These are phyloP conservation scores for Leccinum subgranulosum DNA, from an alignment of 768 basidiomycete species.

Conservation along the genomic window DNA sequence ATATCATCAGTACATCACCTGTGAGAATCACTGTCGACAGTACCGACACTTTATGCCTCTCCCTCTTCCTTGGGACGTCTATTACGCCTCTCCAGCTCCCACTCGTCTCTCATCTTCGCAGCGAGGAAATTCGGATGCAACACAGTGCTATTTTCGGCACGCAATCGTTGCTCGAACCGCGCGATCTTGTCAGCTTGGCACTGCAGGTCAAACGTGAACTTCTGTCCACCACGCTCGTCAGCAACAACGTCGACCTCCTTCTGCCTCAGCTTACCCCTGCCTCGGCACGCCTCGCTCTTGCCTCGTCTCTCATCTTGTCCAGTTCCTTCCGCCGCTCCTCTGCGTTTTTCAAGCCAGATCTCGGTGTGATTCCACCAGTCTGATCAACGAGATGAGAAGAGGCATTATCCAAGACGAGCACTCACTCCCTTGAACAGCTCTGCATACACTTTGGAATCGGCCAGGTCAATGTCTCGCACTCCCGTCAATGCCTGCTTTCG, in stretches of 20 bases:
- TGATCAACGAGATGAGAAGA: constrained; percentile 15
- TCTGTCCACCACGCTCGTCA: constrained; percentile 33
- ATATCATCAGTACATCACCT: constrained; percentile 18
- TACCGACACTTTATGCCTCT: constrained; percentile 33
- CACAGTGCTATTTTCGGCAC: constrained; percentile 47
- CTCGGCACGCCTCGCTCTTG: constrained; percentile 49
- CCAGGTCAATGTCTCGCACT: constrained; percentile 59
- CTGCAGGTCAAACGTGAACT: constrained; percentile 53
- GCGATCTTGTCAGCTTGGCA: constrained; percentile 58
- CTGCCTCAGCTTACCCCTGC: constrained; percentile 47
- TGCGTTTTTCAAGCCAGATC: constrained; percentile 49
- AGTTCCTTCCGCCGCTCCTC: constrained; percentile 69
- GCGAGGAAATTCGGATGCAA: constrained; percentile 61
- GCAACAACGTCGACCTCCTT: background rate
- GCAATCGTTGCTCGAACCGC: constrained; percentile 58
- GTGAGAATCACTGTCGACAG: background rate
- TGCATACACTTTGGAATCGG: constrained; percentile 60
- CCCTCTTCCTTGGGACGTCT: constrained; percentile 28
- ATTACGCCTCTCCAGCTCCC: constrained; percentile 40
- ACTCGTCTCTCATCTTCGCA: constrained; percentile 54
- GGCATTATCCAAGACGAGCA: constrained; percentile 1
- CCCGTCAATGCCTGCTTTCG: constrained; percentile 43
- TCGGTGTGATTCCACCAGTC: constrained; percentile 44
- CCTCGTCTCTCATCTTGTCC: constrained; percentile 68
- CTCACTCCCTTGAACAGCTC: constrained; percentile 58